These are phyloP conservation scores for Pecoramyces ruminantium DNA, from an alignment of 192 early-diverging fungal genomes.

Conservation along the genomic window DNA sequence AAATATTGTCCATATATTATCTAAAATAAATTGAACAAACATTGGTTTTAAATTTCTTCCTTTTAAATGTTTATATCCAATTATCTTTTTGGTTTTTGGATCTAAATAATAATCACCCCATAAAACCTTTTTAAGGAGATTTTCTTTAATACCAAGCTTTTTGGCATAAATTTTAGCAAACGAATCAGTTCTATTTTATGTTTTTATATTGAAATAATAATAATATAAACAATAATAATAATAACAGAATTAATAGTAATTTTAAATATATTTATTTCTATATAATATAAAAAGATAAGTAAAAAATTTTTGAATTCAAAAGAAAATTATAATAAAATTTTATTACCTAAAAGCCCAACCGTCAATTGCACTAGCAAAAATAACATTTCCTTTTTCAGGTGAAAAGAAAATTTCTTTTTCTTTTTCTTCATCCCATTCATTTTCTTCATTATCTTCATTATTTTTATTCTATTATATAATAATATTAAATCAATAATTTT, in stretches of 20 bases:
- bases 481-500: no score
- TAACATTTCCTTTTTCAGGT: slow-evolving; percentile 87
- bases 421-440: slow-evolving; percentile 68
- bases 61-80: slow-evolving; percentile 70
- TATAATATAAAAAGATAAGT: no score
- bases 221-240: neutral
- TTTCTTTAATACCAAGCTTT: slow-evolving; percentile 72
- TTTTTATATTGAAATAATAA: no score
- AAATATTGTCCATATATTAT: slow-evolving; percentile 91
- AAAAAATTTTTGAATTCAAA: no score
- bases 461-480: slow-evolving; percentile 9
- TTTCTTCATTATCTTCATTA: slow-evolving; percentile 31
- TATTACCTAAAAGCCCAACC: slow-evolving; percentile 88
- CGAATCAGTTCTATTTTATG: slow-evolving; percentile 49
- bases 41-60: slow-evolving; percentile 75
- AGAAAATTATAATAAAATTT: no score
- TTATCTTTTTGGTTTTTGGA: slow-evolving; percentile 78
- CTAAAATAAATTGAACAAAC: slow-evolving; percentile 89
- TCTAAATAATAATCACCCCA: slow-evolving; percentile 98
- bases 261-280: slow-evolving; percentile 1
- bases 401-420: slow-evolving; percentile 92
- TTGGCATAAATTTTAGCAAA: slow-evolving; percentile 83
- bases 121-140: slow-evolving; percentile 55
- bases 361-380: slow-evolving; percentile 89
- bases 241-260: neutral